Base-by-base conservation (phyloP, 257 asterid species). In the Fraxinus americana region DNA sequence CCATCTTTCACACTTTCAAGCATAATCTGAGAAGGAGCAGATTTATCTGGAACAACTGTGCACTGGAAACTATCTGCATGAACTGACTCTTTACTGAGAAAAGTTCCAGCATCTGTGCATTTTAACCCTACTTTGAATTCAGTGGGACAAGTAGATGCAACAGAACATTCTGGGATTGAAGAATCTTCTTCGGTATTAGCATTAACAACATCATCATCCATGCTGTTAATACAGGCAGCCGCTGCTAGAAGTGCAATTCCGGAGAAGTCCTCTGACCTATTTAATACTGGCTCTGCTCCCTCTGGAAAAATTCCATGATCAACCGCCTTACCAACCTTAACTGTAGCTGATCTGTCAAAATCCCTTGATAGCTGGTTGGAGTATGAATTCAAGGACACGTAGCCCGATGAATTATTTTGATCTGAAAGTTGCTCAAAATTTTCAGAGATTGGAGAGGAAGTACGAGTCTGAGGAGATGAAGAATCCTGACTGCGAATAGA, bases 201-300 rank as follows among this genome's bases (percentile, higher is more conserved):
- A 68, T 79, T 79, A 59, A 61, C 82, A 43, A 32, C 48, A 76
- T 76, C 86, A 39, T 29, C 90, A 76, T 79, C 92, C 85, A 87
- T 78, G 86, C 79, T 85, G 77, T 76, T 76, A 74, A 70, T 75
- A 81, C 89, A 85, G 34, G 98, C 97, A 77, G 93, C 94, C 35
- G 94, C 89, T 45, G 96, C 98, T 73, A 94, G 97, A 76, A 94
- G 97, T 68, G 86, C 93, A 78, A 94, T 88, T 63, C 98, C 97
- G 5, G 94, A 90, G 83, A 92, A 92, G 80, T 90, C 96, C 72
- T 87, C 91, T 1, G 89, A 77, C 59, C 59, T 76, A 65, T 75
- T 76, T 72, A 75, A 75, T 59, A 74, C 79, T 57, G 78, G 74
- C 54, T 61, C 81, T 36, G 82, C 45, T 73, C 65, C 84, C 68